Conservation (phyloP, 352 stramenopile genomes). For the Globisporangium yorkense region DNA sequence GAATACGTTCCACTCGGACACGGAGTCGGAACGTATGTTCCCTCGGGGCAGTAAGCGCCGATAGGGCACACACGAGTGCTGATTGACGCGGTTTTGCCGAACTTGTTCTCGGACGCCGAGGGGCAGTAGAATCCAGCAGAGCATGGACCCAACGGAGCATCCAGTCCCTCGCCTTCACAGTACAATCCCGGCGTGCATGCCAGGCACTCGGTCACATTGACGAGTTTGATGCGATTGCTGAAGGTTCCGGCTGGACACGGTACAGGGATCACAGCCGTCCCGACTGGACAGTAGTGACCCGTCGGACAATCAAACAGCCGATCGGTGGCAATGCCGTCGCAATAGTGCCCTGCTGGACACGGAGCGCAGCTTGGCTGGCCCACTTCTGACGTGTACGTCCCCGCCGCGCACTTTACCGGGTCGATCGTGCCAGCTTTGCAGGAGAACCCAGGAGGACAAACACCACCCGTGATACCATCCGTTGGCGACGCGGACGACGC, state of each 20-base stretch:
- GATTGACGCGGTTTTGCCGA: slow-evolving; percentile 29
- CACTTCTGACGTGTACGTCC: slow-evolving; percentile 25
- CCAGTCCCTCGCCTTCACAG: slow-evolving; percentile 24
- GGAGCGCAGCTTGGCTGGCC: slow-evolving; percentile 25
- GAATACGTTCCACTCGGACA: slow-evolving; percentile 66
- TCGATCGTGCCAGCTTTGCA: slow-evolving; percentile 42
- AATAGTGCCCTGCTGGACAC: slow-evolving; percentile 67
- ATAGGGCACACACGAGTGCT: slow-evolving; percentile 45
- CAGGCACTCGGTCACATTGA: slow-evolving; percentile 32
- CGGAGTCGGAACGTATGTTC: slow-evolving; percentile 49
- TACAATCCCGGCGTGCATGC: slow-evolving; percentile 35
- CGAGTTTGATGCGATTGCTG: slow-evolving; percentile 25
- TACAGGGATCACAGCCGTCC: slow-evolving; percentile 27
- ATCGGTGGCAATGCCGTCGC: slow-evolving; percentile 41
- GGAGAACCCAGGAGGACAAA: slow-evolving; percentile 56
- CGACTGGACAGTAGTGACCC: slow-evolving; percentile 41
- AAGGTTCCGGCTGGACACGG: slow-evolving; percentile 76
- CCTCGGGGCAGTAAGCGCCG: slow-evolving; percentile 72
- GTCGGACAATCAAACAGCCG: slow-evolving; percentile 35
- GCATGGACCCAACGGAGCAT: slow-evolving; percentile 31
- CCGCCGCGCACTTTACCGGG: slow-evolving; percentile 37
- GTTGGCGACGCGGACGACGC: slow-evolving; percentile 39
- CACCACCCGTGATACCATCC: slow-evolving; percentile 31
- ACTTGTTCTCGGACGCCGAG: slow-evolving; percentile 28
- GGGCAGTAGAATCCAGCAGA: slow-evolving; percentile 52